Evolutionary conservation across 371 early-diverging fungal genomes (phyloP).

Genomic region (Mucor racemosus): DNA sequence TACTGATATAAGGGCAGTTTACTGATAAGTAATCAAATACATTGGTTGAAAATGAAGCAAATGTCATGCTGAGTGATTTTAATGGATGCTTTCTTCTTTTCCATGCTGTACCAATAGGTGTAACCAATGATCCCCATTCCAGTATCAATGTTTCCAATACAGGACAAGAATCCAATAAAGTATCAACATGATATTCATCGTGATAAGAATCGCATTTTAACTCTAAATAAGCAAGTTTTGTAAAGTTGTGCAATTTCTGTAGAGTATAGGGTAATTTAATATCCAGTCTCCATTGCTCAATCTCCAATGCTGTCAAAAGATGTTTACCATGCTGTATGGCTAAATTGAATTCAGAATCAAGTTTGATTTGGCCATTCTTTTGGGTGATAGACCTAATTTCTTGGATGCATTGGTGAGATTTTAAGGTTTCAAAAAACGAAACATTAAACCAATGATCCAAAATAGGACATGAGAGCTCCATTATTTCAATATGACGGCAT

Average conservation of each 20-base stretch:
- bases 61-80: background rate
- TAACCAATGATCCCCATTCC: conserved; percentile 18
- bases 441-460: conserved; percentile 14
- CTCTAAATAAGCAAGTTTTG: conserved; percentile 1
- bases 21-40: conserved; percentile 8
- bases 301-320: conserved; percentile 14
- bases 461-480: conserved; percentile 7
- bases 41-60: conserved; percentile 8
- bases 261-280: background rate
- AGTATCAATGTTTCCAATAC: conserved; percentile 7
- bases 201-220: conserved; percentile 24
- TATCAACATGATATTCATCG: conserved; percentile 13
- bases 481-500: conserved; percentile 6
- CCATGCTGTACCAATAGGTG: background rate
- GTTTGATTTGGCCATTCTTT: conserved; percentile 7
- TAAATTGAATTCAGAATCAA: conserved; percentile 14
- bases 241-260: background rate
- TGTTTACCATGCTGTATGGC: background rate
- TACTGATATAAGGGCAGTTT: conserved; percentile 5
- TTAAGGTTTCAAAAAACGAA: conserved; percentile 14
- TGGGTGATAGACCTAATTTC: conserved; percentile 4
- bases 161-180: conserved; percentile 14
- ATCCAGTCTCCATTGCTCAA: conserved; percentile 26
- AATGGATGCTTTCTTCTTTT: background rate
- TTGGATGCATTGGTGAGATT: background rate